Base-by-base conservation (phyloP, 345 rosid genomes). In the Turnera subulata region DNA sequence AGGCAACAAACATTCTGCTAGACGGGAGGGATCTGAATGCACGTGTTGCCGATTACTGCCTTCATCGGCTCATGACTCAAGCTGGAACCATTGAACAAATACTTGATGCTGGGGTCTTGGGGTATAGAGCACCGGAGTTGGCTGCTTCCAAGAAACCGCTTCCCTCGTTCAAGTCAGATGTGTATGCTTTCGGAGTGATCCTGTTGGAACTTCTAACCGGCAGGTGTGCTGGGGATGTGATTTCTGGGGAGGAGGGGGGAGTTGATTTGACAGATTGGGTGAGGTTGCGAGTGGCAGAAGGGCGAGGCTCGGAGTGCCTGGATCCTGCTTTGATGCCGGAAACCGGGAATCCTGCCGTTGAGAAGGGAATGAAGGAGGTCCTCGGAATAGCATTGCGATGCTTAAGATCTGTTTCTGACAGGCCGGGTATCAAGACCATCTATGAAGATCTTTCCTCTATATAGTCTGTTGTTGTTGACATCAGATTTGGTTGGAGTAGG, bases 381-480 rank as follows among this genome's bases (percentile, higher is more conserved):
- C 94, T 85, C 23, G 96, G 86, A 61, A 76, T 93, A 48, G 97
- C 94, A n/a, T 62, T 84, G 56, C 62, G 90, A 62, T 89, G 97
- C 58, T 75, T 87, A 70, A 74, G 94, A 59, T 81, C 94, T 0
- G 83, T 89, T 32, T 87, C 97, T 6, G 96, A 89, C 75, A 85
- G 99, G 67, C 90, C 96, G 19, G 99, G 99, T 57, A 93, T 89
- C 73, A 93, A 93, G 83, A 78, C 91, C 52, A 84, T 89, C 55
- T 93, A 93, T 50, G 99, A 93, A 79, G 99, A 93, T 77, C 94
- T 93, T 20, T 93, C 99, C 11, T 89, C 99, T 0, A 81, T 93
- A 61, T 92, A 85, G 73, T 21, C 39, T 56, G 14, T 16, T 15
- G 46, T 39, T 26, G 35, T 35, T 11, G 21, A 1, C 17, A 58